phyloP scores from a whole-genome alignment of 768 basidiomycete genomes.

The Dioszegia hungarica region DNA sequence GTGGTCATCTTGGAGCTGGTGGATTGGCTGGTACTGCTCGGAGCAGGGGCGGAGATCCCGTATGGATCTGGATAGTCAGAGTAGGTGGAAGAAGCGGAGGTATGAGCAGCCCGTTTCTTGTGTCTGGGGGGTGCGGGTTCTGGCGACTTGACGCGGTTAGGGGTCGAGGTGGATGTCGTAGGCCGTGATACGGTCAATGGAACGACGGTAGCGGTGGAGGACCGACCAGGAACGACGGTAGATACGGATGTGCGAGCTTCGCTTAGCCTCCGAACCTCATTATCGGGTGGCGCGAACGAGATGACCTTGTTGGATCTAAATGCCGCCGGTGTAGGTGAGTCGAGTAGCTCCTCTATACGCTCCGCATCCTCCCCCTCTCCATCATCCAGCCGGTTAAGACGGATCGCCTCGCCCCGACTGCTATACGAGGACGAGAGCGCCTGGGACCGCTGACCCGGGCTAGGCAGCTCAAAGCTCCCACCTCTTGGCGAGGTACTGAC shows the following conservation, averaged over 20 bases:
- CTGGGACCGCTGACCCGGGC: not conserved
- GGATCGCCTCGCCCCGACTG: not conserved
- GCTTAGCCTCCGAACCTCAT: not conserved
- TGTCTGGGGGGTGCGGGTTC: not conserved
- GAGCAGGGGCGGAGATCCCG: constrained; percentile 15
- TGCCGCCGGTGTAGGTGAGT: too few species aligned
- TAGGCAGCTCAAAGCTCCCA: not conserved
- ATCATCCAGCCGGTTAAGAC: constrained; percentile 19
- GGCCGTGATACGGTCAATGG: not conserved
- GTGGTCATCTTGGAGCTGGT: not conserved
- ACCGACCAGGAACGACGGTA: constrained; percentile 1
- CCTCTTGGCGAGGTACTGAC: constrained; percentile 12
- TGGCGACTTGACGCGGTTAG: not conserved
- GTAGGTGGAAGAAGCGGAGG: not conserved
- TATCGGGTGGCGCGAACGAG: constrained; percentile 15
- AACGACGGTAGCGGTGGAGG: not conserved
- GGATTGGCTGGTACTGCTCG: not conserved
- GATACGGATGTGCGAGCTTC: constrained; percentile 2
- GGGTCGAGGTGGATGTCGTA: not conserved
- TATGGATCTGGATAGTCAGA: constrained; percentile 35
- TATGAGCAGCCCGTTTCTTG: not conserved
- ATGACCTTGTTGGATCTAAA: too few species aligned
- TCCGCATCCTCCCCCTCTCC: constrained; percentile 13
- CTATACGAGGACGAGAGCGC: not conserved
- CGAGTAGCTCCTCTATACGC: constrained; percentile 13